Percentiles rank a stretch among this genome's conserved stretches.
Conservation (phyloP, 2,329 filamentous ascomycete species). For the Ceratocystis alfenasii region DNA sequence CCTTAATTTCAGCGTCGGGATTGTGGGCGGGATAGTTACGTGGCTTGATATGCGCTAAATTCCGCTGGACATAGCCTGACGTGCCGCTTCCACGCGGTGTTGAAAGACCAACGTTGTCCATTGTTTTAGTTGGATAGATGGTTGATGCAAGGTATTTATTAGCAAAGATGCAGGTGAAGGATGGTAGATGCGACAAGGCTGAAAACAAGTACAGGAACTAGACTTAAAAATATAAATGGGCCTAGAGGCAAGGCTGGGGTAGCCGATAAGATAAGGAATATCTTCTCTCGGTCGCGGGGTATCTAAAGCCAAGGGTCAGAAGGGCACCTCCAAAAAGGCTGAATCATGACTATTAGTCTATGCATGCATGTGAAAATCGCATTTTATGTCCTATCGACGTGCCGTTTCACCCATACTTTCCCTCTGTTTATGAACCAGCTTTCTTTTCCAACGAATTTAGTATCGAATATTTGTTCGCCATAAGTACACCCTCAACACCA, state of each 20-base stretch:
- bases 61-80: conserved; percentile 94
- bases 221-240: conserved; percentile 12
- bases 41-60: conserved; percentile 74
- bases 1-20: conserved; percentile 57
- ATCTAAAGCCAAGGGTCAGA: neutral
- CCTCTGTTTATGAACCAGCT: too few relatives aligned
- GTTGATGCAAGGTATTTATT: neutral
- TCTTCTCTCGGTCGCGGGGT: conserved; percentile 12
- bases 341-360: neutral
- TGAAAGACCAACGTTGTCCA: conserved; percentile 79
- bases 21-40: conserved; percentile 55
- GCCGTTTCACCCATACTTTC: too few relatives aligned
- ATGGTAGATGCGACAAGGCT: conserved; percentile 16
- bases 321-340: neutral
- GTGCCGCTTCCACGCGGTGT: conserved; percentile 92
- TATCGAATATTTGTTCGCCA: too few relatives aligned
- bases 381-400: too few relatives aligned
- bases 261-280: conserved; percentile 19
- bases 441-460: too few relatives aligned
- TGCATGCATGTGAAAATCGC: neutral
- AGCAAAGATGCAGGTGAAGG: neutral
- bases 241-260: conserved; percentile 13
- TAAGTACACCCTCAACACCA: neutral
- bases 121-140: neutral
- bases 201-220: neutral